Percentiles rank a stretch among this genome's conserved stretches.
phyloP scores from a whole-genome alignment of 306 rosid species.

The Biancaea sappan region DNA sequence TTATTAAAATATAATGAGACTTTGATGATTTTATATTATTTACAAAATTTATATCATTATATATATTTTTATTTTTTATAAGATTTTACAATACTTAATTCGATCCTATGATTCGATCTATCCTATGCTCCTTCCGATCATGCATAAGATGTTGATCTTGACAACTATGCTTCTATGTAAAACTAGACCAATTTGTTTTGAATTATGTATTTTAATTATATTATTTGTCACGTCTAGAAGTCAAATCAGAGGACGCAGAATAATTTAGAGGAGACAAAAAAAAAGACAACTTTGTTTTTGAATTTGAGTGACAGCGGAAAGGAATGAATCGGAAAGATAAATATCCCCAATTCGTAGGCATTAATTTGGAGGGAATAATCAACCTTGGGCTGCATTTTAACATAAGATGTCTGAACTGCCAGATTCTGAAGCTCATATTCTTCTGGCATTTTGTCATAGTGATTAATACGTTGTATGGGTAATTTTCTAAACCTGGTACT shows the following conservation, averaged over 20 bases:
- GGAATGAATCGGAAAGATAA: background rate
- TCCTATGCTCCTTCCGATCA: too few species aligned
- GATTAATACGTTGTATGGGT: background rate
- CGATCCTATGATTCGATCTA: too few species aligned
- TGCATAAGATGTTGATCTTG: too few species aligned
- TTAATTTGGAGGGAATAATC: background rate
- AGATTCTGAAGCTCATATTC: background rate
- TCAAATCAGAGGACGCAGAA: background rate
- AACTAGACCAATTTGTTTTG: slow-evolving; percentile 5
- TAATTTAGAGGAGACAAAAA: background rate
- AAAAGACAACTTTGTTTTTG: background rate
- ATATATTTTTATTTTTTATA: too few species aligned
- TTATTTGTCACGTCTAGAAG: background rate
- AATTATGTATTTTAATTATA: background rate
- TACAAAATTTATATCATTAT: too few species aligned
- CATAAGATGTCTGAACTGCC: background rate
- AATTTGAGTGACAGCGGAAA: background rate
- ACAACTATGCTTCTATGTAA: background rate
- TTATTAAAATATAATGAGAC: too few species aligned
- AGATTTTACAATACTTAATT: too few species aligned
- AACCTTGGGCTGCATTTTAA: slow-evolving; percentile 1
- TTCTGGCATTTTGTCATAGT: background rate
- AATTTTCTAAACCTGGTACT: slow-evolving; percentile 1
- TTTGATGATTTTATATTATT: too few species aligned
- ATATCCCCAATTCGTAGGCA: background rate